A percentile compares a stretch with the other conserved stretches of the same genome.
These are phyloP conservation scores for Colletotrichum sp. DNA, from an alignment of 2,329 filamentous ascomycete species.

Conservation along the genomic window DNA sequence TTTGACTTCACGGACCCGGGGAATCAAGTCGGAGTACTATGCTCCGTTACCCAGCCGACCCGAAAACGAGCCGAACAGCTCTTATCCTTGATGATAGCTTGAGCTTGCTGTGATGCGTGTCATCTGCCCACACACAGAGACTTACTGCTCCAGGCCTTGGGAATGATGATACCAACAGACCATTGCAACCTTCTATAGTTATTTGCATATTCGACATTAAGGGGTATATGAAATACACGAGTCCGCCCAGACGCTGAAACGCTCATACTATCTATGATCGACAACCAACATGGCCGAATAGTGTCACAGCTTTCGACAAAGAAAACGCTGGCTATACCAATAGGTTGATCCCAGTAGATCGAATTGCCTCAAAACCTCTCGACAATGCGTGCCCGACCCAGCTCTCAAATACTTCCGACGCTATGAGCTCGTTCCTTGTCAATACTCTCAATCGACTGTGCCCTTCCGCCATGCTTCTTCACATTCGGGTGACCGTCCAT, in stretches of 20 bases:
- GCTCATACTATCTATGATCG: neutral
- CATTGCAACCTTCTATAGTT: accelerated
- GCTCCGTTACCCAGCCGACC: neutral
- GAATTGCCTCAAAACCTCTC: neutral
- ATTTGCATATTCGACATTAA: neutral
- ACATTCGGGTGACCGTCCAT: neutral
- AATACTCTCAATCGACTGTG: slow-evolving; percentile 4
- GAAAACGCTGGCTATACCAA: neutral
- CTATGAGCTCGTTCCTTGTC: slow-evolving; percentile 10
- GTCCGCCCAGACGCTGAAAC: neutral
- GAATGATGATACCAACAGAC: accelerated
- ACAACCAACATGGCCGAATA: too few relatives aligned
- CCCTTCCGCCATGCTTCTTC: neutral
- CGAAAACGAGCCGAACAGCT: neutral
- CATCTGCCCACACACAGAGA: neutral
- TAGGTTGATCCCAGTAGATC: neutral
- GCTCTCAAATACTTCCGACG: neutral
- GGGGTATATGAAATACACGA: slow-evolving; percentile 9
- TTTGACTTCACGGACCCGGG: neutral
- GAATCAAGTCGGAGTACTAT: neutral
- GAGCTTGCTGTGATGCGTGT: neutral
- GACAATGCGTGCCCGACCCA: neutral
- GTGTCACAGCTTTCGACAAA: neutral
- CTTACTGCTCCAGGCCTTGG: neutral
- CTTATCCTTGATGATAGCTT: neutral